Conservation (phyloP, 1,284 basidiomycete genomes). For the Cryptococcus sp. region DNA sequence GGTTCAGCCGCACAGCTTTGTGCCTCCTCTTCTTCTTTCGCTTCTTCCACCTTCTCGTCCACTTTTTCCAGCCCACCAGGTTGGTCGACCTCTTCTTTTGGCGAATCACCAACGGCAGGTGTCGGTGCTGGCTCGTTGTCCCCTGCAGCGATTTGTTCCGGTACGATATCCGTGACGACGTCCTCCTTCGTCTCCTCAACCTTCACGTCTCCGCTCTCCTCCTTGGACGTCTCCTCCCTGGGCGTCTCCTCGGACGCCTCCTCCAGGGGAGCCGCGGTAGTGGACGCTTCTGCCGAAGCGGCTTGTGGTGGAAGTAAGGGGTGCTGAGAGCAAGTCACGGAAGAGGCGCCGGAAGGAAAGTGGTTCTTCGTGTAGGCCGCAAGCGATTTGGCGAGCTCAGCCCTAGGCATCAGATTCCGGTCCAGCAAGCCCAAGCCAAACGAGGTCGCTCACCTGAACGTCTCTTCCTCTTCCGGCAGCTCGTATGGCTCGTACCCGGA, state of each 20-base stretch:
- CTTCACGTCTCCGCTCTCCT: slow-evolving; percentile 1
- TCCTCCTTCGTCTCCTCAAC: slow-evolving; percentile 9
- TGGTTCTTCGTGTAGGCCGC: slow-evolving; percentile 70
- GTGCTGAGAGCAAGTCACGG: slow-evolving; percentile 55
- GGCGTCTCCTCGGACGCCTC: slow-evolving; percentile 3
- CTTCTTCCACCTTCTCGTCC: slow-evolving; percentile 27
- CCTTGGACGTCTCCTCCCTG: neutral
- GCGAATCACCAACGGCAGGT: slow-evolving; percentile 15
- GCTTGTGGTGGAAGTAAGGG: slow-evolving; percentile 33
- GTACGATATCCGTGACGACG: slow-evolving; percentile 24
- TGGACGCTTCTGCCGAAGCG: slow-evolving; percentile 9
- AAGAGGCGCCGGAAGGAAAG: slow-evolving; percentile 64
- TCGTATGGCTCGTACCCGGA: slow-evolving; percentile 63
- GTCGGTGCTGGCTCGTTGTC: slow-evolving; percentile 28
- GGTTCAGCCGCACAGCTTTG: slow-evolving; percentile 3
- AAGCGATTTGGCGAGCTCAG: slow-evolving; percentile 62
- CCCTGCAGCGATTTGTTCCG: slow-evolving; percentile 24
- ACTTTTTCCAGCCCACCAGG: slow-evolving; percentile 27
- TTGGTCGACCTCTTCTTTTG: slow-evolving; percentile 28
- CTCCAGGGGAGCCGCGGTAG: neutral
- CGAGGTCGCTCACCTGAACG: slow-evolving; percentile 58
- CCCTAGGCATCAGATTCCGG: slow-evolving; percentile 47
- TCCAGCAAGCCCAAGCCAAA: neutral
- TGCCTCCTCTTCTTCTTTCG: slow-evolving; percentile 19
- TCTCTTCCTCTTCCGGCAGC: slow-evolving; percentile 60